These are phyloP conservation scores for Melaleuca alternifolia DNA, from an alignment of 345 rosid genomes.

Conservation along the genomic window DNA sequence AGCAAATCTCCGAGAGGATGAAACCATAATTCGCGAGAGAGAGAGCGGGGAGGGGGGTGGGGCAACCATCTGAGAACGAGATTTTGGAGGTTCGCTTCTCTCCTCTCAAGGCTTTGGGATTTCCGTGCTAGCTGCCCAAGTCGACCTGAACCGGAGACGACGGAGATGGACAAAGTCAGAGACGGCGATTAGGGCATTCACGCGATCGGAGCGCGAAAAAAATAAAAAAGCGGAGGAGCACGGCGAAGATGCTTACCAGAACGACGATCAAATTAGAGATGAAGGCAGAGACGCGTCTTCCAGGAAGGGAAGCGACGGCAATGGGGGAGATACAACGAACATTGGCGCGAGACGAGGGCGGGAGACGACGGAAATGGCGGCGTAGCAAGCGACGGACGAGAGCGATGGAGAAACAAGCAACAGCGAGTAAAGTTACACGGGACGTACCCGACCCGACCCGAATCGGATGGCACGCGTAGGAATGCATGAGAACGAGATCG, in stretches of 20 bases:
- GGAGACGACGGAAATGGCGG: neutral
- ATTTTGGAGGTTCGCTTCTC: neutral
- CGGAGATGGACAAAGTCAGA: neutral
- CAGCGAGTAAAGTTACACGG: too few relatives aligned
- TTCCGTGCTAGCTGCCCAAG: neutral
- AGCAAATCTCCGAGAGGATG: neutral
- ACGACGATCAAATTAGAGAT: neutral
- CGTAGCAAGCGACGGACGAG: too few relatives aligned
- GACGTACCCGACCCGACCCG: too few relatives aligned
- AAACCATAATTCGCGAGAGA: neutral
- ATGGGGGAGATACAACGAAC: neutral
- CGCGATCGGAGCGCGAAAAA: neutral
- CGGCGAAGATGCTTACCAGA: neutral
- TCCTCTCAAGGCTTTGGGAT: neutral
- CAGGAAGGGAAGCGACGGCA: neutral
- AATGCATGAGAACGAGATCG: neutral
- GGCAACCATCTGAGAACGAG: neutral
- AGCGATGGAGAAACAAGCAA: too few relatives aligned
- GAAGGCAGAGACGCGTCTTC: neutral
- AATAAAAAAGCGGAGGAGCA: neutral
- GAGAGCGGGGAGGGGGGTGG: neutral
- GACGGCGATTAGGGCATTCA: neutral
- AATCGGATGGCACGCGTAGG: neutral
- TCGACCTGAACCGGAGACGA: neutral
- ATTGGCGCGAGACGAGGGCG: neutral